Percentiles rank a stretch among this genome's conserved stretches.
Conservation (phyloP, 2,329 filamentous ascomycete genomes). For the Xylogone sp. region DNA sequence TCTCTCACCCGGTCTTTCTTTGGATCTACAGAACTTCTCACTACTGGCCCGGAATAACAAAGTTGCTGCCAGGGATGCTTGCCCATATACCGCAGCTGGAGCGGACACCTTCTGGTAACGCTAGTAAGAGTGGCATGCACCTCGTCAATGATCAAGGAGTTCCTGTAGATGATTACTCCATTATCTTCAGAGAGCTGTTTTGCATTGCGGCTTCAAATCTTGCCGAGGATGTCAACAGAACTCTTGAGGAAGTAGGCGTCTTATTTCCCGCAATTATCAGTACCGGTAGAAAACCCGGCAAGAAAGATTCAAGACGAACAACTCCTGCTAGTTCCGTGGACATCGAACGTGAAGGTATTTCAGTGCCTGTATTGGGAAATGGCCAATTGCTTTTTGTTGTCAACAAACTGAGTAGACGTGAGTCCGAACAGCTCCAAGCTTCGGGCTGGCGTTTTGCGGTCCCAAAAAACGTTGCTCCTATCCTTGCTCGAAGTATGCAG, state of each 20-base stretch:
- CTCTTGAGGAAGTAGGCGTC: constrained; percentile 60
- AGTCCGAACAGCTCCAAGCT: constrained; percentile 62
- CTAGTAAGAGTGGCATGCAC: constrained; percentile 36
- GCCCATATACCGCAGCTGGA: constrained; percentile 58
- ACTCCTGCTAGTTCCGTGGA: constrained; percentile 25
- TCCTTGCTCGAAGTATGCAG: constrained; percentile 71
- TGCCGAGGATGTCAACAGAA: constrained; percentile 60
- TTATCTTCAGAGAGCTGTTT: constrained; percentile 78
- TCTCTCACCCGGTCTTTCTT: constrained; percentile 74
- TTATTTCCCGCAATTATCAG: constrained; percentile 74
- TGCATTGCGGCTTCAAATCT: constrained; percentile 75
- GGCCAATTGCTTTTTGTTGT: constrained; percentile 82
- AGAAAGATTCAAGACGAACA: constrained; percentile 7
- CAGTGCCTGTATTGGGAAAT: constrained; percentile 49
- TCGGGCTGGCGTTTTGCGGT: constrained; percentile 76
- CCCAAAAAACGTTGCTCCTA: constrained; percentile 61
- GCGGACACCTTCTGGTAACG: constrained; percentile 26
- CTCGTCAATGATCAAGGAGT: constrained; percentile 51
- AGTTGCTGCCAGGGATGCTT: constrained; percentile 69
- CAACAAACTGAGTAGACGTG: constrained; percentile 54
- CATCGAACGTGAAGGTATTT: constrained; percentile 32
- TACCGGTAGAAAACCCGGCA: constrained; percentile 46
- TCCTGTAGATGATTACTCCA: constrained; percentile 65
- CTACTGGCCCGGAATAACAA: constrained; percentile 68
- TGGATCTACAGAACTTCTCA: constrained; percentile 83